Base-by-base conservation (phyloP, 495 filamentous ascomycete genomes). In the Tricharina praecox region DNA sequence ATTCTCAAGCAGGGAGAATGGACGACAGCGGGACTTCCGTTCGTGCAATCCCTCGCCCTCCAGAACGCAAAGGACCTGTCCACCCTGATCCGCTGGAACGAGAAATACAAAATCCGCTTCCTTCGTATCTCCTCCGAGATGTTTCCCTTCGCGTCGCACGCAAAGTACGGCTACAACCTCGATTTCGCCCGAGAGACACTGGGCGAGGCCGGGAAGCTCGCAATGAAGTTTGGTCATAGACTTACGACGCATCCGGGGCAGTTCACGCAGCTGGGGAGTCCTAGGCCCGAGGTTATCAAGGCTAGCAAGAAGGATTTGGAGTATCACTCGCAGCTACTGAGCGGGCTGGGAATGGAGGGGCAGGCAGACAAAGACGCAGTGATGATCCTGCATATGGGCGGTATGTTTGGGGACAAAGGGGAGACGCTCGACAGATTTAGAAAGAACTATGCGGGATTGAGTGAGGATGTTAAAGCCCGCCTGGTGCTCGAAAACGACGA, bases 401-500 rank as follows among this genome's bases (percentile, higher is more conserved):
- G 90, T 11, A 74, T 82, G 0, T 94, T 86, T 56, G 88, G 85
- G 11, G 84, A 92, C 63, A 96, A 93, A 62, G 66, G 65, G 15
- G 84, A 78, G 0, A 90, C 87, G 0, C 65, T 96, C 5, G 71
- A 81, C 54, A 73, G 88, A 7, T 94, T 96, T 57, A 70, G 82
- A 4, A 63, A 77, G 48, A 93, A 88, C 51, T 93, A 95, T 54
- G 61, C 45, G 0, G 66, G 83, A 2, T 56, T 71, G 11, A 74
- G 81, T 0, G 66, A 73, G 25, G 71, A 74, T 37, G 65, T 94
- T 49, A 92, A 92, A 60, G 73, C 77, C 2, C 74, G 88, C 1
- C 65, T 97, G 1, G 87, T 95, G 0, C 68, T 97, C 15, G 90
- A 95, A 59, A 97, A 95, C 52, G 90, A 95, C 63, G 90, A 95